Conservation (phyloP, 345 rosid species). For the Populus alba region DNA sequence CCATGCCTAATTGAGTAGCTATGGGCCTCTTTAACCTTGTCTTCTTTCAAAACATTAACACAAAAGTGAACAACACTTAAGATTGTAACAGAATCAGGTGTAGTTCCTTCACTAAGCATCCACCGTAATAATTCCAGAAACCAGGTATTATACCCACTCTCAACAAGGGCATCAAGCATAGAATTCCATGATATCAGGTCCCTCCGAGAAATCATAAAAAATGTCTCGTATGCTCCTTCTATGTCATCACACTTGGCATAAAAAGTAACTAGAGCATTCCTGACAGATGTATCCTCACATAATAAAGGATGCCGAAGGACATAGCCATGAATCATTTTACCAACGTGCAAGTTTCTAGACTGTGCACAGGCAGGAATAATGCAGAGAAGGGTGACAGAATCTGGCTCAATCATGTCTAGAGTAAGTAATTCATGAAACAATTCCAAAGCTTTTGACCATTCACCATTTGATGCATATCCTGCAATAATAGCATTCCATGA, state of each 20-base stretch:
- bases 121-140: constrained; percentile 45
- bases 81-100: constrained; percentile 50
- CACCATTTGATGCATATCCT: constrained; percentile 61
- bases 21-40: constrained; percentile 67
- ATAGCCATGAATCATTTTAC: constrained; percentile 51
- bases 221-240: constrained; percentile 47
- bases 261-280: constrained; percentile 57
- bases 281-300: constrained; percentile 36
- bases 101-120: constrained; percentile 49
- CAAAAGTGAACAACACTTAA: constrained; percentile 42
- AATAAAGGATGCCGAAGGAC: constrained; percentile 42
- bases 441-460: constrained; percentile 58
- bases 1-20: constrained; percentile 57
- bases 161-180: constrained; percentile 50
- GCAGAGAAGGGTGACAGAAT: constrained; percentile 61
- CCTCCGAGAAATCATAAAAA: constrained; percentile 37
- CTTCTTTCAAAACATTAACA: constrained; percentile 22
- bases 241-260: constrained; percentile 57
- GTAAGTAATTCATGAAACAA: constrained; percentile 48
- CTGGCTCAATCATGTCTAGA: constrained; percentile 39
- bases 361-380: constrained; percentile 72
- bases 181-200: constrained; percentile 70
- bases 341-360: constrained; percentile 38
- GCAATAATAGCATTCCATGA: constrained; percentile 83
- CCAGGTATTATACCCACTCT: constrained; percentile 28